phyloP scores from a whole-genome alignment of 192 early-diverging fungal species.

The Haplosporangium gracile region DNA sequence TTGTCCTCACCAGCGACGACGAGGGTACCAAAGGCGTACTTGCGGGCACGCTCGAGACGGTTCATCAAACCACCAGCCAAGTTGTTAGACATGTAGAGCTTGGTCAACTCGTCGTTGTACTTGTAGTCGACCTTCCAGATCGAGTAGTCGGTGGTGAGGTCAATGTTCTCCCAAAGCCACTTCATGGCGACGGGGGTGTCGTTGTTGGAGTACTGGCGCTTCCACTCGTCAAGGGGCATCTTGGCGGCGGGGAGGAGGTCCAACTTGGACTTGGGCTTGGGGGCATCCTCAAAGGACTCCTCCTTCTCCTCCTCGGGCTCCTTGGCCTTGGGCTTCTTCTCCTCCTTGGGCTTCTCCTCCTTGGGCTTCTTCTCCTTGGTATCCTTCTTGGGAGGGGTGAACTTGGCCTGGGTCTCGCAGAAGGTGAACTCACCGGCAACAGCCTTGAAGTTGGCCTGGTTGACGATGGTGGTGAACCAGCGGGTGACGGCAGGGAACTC shows the following conservation, averaged over 20 bases:
- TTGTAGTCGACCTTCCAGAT: slow-evolving; percentile 95
- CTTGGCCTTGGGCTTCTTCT: slow-evolving; percentile 63
- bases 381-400: slow-evolving; percentile 72
- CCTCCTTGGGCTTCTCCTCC: slow-evolving; percentile 68
- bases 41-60: slow-evolving; percentile 92
- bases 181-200: slow-evolving; percentile 89
- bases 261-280: slow-evolving; percentile 93
- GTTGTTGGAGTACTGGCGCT: slow-evolving; percentile 98
- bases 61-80: slow-evolving; percentile 93
- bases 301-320: slow-evolving; percentile 69
- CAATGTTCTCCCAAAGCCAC: slow-evolving; percentile 96
- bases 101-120: slow-evolving; percentile 94
- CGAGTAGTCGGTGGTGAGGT: slow-evolving; percentile 86
- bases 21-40: slow-evolving; percentile 95
- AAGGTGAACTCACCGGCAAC: slow-evolving; percentile 80
- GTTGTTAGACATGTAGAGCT: slow-evolving; percentile 94
- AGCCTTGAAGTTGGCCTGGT: slow-evolving; percentile 88
- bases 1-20: slow-evolving; percentile 86
- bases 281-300: slow-evolving; percentile 74
- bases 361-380: slow-evolving; percentile 74
- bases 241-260: slow-evolving; percentile 87
- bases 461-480: slow-evolving; percentile 91
- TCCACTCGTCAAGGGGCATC: slow-evolving; percentile 94
- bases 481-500: slow-evolving; percentile 89
- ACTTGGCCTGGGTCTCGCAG: slow-evolving; percentile 69